Base-by-base conservation (phyloP, 306 rosid genomes). In the Lathyrus aphaca region DNA sequence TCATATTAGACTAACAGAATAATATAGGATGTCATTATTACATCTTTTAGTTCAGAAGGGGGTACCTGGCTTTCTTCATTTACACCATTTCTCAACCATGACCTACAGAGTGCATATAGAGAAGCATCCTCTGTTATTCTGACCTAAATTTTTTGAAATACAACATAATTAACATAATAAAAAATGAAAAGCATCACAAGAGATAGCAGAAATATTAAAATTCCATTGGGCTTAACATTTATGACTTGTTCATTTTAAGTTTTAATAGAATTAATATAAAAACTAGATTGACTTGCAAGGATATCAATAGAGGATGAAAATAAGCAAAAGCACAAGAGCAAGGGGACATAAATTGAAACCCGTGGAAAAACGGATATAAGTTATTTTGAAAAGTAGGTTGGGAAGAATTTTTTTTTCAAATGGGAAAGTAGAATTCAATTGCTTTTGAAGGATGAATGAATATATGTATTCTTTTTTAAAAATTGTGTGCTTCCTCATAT, bases 1-100 rank as follows among this genome's bases (percentile, higher is more conserved):
- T 8, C 65, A 72, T 53, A 72, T 30, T 46, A 68, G 70, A 77
- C 30, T 39, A 45, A 15, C 8, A 27, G 7, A 25, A 32, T 54
- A 71, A 62, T 12, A 57, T 23, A 55, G 39, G 17, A n/a, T 40
- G 44, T 42, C 43, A 65, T 3, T 45, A 75, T 75, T 21, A 71
- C 74, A 50, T 50, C 60, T 21, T 66, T 65, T 27, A 71, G n/a
- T 27, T 38, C 66, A 10, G 35, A 71, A 68, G 39, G 51, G 44
- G 37, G 68, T 58, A 54, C 70, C 96, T 88, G 89, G 62, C 43
- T 77, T 75, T 86, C 89, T 71, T 90, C 98, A 48, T 71, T 59
- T 68, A 71, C 38, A 66, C 96, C 91, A 76, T 93, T 90, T 78
- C 81, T 85, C 83, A 90, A 58, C 98, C 98, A 93, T 29, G 98